These are phyloP conservation scores for Collybiopsis confluens DNA, from an alignment of 768 basidiomycete genomes.

Conservation along the genomic window DNA sequence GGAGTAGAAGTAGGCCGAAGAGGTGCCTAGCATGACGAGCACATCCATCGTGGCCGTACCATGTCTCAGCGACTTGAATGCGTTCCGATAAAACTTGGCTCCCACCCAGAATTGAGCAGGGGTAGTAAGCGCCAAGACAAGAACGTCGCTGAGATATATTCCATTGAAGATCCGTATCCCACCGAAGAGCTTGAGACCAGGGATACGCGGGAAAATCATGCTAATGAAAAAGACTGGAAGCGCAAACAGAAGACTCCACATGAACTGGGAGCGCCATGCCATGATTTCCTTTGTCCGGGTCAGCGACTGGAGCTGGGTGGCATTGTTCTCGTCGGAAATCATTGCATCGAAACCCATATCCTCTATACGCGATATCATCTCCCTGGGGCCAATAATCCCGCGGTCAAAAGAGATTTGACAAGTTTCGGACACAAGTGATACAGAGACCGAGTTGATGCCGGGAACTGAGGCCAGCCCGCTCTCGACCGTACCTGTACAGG, in stretches of 20 bases:
- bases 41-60: conserved; percentile 96
- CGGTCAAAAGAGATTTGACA: conserved; percentile 77
- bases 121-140: conserved; percentile 74
- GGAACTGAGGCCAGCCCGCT: conserved; percentile 62
- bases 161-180: conserved; percentile 52
- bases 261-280: conserved; percentile 81
- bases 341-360: conserved; percentile 91
- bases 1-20: conserved; percentile 92
- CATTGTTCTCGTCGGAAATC: conserved; percentile 73
- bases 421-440: conserved; percentile 74
- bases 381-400: conserved; percentile 67
- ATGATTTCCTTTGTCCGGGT: conserved; percentile 87
- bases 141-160: conserved; percentile 77
- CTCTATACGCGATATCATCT: conserved; percentile 83
- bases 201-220: conserved; percentile 77
- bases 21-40: conserved; percentile 91
- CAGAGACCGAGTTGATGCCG: conserved; percentile 67
- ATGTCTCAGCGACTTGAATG: conserved; percentile 89
- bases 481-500: conserved; percentile 78
- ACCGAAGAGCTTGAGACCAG: conserved; percentile 52
- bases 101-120: conserved; percentile 95
- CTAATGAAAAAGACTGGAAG: conserved; percentile 90
- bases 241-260: conserved; percentile 73
- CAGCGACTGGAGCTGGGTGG: conserved; percentile 81
- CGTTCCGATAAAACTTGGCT: conserved; percentile 78